Conservation (phyloP, 768 basidiomycete species). For the Macrolepiota albuminosa region DNA sequence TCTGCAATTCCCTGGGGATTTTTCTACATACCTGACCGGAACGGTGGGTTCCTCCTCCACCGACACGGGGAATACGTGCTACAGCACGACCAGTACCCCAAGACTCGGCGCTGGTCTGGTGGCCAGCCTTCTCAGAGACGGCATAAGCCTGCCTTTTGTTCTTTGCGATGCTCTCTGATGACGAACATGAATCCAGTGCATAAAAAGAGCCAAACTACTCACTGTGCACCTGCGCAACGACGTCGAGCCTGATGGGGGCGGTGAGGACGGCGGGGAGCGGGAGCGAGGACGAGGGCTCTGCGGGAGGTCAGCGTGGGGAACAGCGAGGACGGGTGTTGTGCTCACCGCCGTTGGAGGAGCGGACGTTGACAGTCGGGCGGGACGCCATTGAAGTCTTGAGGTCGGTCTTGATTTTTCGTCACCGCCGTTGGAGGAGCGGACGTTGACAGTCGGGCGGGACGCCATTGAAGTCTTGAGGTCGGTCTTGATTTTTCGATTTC, state of each 20-base stretch:
- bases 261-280: slow-evolving; percentile 95
- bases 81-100: slow-evolving; percentile 99
- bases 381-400: slow-evolving; percentile 76
- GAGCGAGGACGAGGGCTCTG: slow-evolving; percentile 83
- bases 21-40: slow-evolving; percentile 76
- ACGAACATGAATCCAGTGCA: slow-evolving; percentile 1
- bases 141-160: slow-evolving; percentile 97
- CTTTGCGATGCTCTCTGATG: slow-evolving; percentile 91
- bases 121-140: slow-evolving; percentile 96
- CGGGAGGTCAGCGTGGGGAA: not conserved
- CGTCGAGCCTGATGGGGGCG: slow-evolving; percentile 97
- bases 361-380: slow-evolving; percentile 87
- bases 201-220: slow-evolving; percentile 31
- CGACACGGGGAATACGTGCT: slow-evolving; percentile 99
- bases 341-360: slow-evolving; percentile 69
- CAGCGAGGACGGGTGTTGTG: not conserved
- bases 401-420: slow-evolving; percentile 29
- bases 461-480: slow-evolving; percentile 69
- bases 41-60: slow-evolving; percentile 97
- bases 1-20: not conserved
- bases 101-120: slow-evolving; percentile 98
- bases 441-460: slow-evolving; percentile 87
- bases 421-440: slow-evolving; percentile 77
- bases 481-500: slow-evolving; percentile 26
- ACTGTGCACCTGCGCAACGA: slow-evolving; percentile 99